Base-by-base conservation (phyloP, 2,329 filamentous ascomycete genomes). In the Beauveria pseudobassiana region DNA sequence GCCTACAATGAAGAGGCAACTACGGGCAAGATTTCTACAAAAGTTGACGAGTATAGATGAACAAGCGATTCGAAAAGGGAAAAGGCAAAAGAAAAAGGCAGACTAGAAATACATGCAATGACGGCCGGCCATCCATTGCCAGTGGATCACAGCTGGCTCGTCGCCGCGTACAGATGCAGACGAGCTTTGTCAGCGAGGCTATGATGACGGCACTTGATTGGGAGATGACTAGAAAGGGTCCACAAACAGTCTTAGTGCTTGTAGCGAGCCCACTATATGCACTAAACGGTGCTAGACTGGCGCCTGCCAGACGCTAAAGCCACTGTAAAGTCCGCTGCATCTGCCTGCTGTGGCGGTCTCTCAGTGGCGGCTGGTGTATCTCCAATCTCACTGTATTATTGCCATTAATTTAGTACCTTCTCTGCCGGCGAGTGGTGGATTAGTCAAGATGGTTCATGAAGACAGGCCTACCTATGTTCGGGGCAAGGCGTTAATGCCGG, bases 181-280 rank as follows among this genome's bases (percentile, higher is more conserved):
- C 10, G 34, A 40, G 58, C 58, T 60, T 60, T 62, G 59, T 62
- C 59, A 62, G 59, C 59, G 53, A 38, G 34, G 12, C n/a, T 5
- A 7, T n/a, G 5, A 45, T 14, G 40, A n/a, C 14, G n/a, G 10
- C 26, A 14, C 5, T 10, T 51, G 40, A 60, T 60, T 60, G 58
- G 58, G 8, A 6, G 28, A 43, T 38, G 12, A 7, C 42, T 14
- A 9, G 4, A 3, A 20, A 3, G 7, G 18, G 6, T 22, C 40
- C 58, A 60, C 8, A 26, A 3, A 5, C 20, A 28, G 48, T 9
- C 14, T 34, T 53, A 46, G 38, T 30, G 38, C 38, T 16, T 43
- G 48, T 26, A 43, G 3, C 3, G n/a, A 18, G 10, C 22, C 24
- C 56, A 34, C 38, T 52, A n/a, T 45, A 24, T 42, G 48, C 16